Evolutionary conservation across 2,329 filamentous ascomycete species (phyloP), one percentile per base, ranked within the genome.

Genomic region (Hymenoscyphus infarciens): DNA sequence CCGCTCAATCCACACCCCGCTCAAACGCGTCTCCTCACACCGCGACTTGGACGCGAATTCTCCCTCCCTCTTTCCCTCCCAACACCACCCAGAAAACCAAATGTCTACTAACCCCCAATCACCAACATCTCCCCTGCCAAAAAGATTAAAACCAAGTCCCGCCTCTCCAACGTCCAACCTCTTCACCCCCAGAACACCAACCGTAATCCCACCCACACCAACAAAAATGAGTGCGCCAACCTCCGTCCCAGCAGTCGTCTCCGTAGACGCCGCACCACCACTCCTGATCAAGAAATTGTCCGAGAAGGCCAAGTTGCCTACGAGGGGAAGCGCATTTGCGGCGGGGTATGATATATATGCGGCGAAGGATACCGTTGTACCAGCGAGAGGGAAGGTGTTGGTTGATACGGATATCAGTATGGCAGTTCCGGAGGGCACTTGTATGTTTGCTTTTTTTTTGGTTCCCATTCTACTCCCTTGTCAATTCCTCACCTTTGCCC

Each of bases 341-440:
- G 95, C 95, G 1, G 95, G 95, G 39, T 98, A 98, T 79, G 95
- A 99, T 77, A 75, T 99, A 63, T 98, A 97, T 78, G 89, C 87
- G 59, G 85, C 92, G 2, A 85, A 86, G 72, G 85, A 89, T 42
- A 88, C 87, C 3, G 83, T 84, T 1, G 87, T 99, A 62, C 93
- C 93, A 0, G 87, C 90, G 1, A 83, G 91, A 64, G 93, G 92
- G 69, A 92, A 96, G 78, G 92, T 81, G 0, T 79, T 97, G 33
- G 92, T 98, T 42, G 90, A 93, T 71, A 98, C 95, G 0, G 94
- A 95, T 71, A 89, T 99, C 67, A 87, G 88, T 70, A 94, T 99
- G 79, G 91, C 92, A 29, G 90, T 97, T 57, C 95, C 95, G 0
- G 89, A 86, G 5, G 92, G 91, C 59, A 97, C 93, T 13, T 98